Evolutionary conservation across 140 eudicot genomes (phyloP).

Genomic region (Erigeron philadelphicus): DNA sequence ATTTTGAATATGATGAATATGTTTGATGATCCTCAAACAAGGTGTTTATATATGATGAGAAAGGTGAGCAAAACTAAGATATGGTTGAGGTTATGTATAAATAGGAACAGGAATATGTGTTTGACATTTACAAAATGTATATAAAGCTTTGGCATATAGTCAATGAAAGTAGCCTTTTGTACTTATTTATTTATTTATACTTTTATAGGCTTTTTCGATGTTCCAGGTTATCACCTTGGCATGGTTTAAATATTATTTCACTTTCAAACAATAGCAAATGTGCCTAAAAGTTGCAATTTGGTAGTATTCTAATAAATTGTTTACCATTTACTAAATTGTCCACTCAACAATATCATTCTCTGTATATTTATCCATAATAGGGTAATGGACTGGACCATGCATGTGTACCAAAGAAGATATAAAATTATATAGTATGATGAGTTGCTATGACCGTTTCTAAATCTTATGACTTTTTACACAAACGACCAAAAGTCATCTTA

Average conservation of each 20-base stretch:
- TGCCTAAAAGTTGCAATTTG: constrained; percentile 8
- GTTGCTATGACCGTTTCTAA: too few species aligned
- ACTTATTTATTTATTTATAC: constrained; percentile 4
- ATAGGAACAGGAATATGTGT: neutral
- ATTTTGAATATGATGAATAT: neutral
- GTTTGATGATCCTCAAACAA: neutral
- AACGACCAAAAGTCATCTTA: too few species aligned
- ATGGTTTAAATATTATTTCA: neutral
- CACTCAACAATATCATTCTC: too few species aligned
- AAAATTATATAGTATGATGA: too few species aligned
- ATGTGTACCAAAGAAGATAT: too few species aligned
- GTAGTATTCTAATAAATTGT: neutral
- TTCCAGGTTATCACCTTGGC: neutral
- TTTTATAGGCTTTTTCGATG: too few species aligned
- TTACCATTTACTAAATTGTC: too few species aligned
- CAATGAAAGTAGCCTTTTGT: constrained; percentile 16
- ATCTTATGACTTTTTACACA: too few species aligned
- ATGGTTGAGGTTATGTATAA: constrained; percentile 8
- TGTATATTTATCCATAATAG: too few species aligned
- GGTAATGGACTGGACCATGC: too few species aligned
- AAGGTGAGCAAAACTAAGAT: constrained; percentile 5
- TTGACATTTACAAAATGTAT: constrained; percentile 3
- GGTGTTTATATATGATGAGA: neutral
- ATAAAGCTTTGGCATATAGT: neutral
- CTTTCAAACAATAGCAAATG: constrained; percentile 5